Evolutionary conservation across 2,329 filamentous ascomycete genomes (phyloP), one percentile per base, ranked within the genome.

Genomic region (Colletotrichum acutatum): DNA sequence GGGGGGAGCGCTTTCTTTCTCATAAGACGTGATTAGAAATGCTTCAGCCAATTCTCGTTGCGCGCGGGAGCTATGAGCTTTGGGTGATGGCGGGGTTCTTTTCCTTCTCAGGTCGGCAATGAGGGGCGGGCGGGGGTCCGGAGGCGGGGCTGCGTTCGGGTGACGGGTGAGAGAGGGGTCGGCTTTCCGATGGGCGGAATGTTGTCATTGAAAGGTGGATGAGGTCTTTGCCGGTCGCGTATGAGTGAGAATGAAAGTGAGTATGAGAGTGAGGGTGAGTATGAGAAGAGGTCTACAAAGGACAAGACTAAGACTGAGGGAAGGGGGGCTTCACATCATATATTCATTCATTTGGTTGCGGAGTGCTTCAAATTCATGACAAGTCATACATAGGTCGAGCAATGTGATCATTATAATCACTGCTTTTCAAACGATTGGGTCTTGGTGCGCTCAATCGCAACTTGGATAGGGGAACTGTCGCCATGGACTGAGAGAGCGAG

Each of bases 81-180:
- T 53, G 46, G 19, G 19, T n/a, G 42, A 49, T 49, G 42, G 7
- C 42, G 42, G 42, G 42, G 42, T 49, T 9, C 42, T 49, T 5
- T 16, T 49, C 42, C 6, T 46, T 19, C 16, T n/a, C 19, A 19
- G 7, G 16, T 46, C 19, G 42, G 42, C 42, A n/a, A 16, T 42
- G 37, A 42, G 37, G 5, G 42, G 42, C 16, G 46, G 46, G 28
- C 19, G 46, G 24, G 42, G 12, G 16, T 14, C 12, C n/a, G 46
- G 60, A 63, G 30, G 28, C 28, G 60, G 42, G 59, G 46, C 28
- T 34, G n/a, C 49, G 2, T 63, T 63, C 46, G 60, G 60, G n/a
- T 54, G 46, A 19, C 28, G 60, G 46, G 28, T 63, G n/a, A 16
- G 11, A 30, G 57, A 46, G 59, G 37, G 34, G 34, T 54, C 24